Percentiles rank a stretch among this genome's conserved stretches.
phyloP scores from a whole-genome alignment of 2,329 filamentous ascomycete species.

The Aspergillus nomiae region DNA sequence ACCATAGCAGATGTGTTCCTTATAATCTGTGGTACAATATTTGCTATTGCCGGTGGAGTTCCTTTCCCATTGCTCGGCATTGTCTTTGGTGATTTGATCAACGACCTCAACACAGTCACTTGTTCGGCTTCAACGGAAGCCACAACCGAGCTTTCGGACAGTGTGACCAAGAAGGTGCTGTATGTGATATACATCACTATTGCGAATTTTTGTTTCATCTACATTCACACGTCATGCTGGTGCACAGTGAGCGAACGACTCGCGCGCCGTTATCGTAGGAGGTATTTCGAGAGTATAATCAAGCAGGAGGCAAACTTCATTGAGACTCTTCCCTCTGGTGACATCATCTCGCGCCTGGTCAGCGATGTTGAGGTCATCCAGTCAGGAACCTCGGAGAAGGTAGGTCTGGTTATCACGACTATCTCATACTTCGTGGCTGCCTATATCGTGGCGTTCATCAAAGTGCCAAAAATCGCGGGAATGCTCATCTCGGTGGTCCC shows the following conservation, averaged over 20 bases:
- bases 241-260: constrained; percentile 64
- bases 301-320: constrained; percentile 66
- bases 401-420: constrained; percentile 64
- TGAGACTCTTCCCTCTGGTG: constrained; percentile 62
- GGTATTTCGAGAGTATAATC: constrained; percentile 61
- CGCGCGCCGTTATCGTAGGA: constrained; percentile 62
- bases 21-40: constrained; percentile 30
- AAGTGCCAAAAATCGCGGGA: constrained; percentile 62
- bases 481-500: constrained; percentile 66
- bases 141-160: constrained; percentile 15
- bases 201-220: constrained; percentile 64
- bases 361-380: constrained; percentile 68
- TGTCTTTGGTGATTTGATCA: constrained; percentile 43
- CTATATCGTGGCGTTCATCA: constrained; percentile 68
- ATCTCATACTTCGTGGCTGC: constrained; percentile 67
- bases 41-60: constrained; percentile 39
- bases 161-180: constrained; percentile 55
- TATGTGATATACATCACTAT: constrained; percentile 65
- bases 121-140: constrained; percentile 21
- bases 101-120: constrained; percentile 38
- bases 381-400: constrained; percentile 69
- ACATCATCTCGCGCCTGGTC: constrained; percentile 64
- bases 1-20: constrained; percentile 30
- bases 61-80: constrained; percentile 43
- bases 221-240: constrained; percentile 66